Evolutionary conservation across 176 grass and related monocot genomes (phyloP).

Genomic region (Eleusine coracana): DNA sequence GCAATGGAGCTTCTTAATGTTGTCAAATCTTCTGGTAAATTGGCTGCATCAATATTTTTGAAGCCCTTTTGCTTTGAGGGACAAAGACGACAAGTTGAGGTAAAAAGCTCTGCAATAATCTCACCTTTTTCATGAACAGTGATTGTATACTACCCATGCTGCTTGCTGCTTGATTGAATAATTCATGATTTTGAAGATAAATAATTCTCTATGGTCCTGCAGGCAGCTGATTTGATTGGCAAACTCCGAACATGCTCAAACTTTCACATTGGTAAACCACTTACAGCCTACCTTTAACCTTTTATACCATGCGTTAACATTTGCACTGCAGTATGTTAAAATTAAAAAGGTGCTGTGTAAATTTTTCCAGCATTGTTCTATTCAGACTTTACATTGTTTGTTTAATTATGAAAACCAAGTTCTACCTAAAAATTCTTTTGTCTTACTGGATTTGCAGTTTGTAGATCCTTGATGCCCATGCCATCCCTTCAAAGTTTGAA

Average conservation of each 20-base stretch:
- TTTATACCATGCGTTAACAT: background rate
- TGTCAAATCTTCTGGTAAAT: conserved; percentile 70
- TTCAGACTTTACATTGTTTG: conserved; percentile 9
- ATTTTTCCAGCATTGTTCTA: conserved; percentile 1
- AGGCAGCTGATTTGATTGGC: conserved; percentile 76
- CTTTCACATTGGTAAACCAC: conserved; percentile 83
- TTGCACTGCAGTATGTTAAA: conserved; percentile 3
- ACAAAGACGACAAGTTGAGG: conserved; percentile 82
- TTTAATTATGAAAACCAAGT: conserved; percentile 16
- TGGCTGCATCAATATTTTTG: conserved; percentile 85
- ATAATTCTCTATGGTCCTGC: conserved; percentile 28
- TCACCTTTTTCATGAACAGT: conserved; percentile 26
- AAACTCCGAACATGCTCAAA: conserved; percentile 73
- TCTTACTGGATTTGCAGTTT: background rate
- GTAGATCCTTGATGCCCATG: background rate
- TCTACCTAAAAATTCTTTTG: background rate
- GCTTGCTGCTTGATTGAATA: conserved; percentile 6
- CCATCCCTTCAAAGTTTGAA: background rate
- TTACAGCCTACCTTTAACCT: background rate
- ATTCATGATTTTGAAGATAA: background rate
- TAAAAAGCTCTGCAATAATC: conserved; percentile 33
- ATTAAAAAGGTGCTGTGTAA: background rate
- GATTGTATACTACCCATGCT: background rate
- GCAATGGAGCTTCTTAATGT: conserved; percentile 72
- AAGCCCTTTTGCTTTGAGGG: conserved; percentile 95